Base-by-base conservation (phyloP, 768 basidiomycete genomes). In the Collybiopsis luxurians region DNA sequence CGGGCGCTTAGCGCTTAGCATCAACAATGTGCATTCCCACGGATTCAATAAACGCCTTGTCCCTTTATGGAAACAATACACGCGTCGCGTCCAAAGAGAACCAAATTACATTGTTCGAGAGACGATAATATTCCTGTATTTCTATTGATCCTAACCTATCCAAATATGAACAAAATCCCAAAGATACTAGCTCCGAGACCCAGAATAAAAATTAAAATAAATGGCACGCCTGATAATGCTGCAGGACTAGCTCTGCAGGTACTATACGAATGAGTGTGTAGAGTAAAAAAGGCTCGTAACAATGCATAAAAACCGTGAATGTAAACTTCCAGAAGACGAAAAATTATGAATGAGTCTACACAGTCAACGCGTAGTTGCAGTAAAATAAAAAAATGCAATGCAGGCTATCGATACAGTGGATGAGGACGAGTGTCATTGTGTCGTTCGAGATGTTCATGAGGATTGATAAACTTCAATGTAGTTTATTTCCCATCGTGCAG, bases 401-500 rank as follows among this genome's bases (percentile, higher is more conserved):
- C 13, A 39, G 2, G 51, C 24, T 51, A 53, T n/a, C 26, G 39
- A 54, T 42, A 36, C 21, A 53, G 4, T 10, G 15, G 19, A 19
- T 2, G 17, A 13, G 15, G 19, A 19, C 2, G 17, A 13, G 15
- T 26, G 39, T 40, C 26, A 24, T 15, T 28, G 17, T 15, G 17
- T 30, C 42, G 53, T 43, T 15, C 13, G 42, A n/a, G 6, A 44
- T 44, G 53, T 45, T 55, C 45, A 36, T 55, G 30, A 55, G 23
- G 54, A 38, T 21, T 55, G 54, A 63, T 75, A 80, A 46, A 78
- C 72, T 17, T 72, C 71, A 28, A 81, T 66, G 57, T 72, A 77
- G 60, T 78, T 75, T 67, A 81, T 71, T 50, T 69, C 64, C 79
- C 79, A 81, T 62, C 73, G 63, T 2, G 79, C 79, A 59, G 70